Evolutionary conservation across 441 rosid species (phyloP), one percentile per base, ranked within the genome.

Genomic region (Jatropha podagrica): DNA sequence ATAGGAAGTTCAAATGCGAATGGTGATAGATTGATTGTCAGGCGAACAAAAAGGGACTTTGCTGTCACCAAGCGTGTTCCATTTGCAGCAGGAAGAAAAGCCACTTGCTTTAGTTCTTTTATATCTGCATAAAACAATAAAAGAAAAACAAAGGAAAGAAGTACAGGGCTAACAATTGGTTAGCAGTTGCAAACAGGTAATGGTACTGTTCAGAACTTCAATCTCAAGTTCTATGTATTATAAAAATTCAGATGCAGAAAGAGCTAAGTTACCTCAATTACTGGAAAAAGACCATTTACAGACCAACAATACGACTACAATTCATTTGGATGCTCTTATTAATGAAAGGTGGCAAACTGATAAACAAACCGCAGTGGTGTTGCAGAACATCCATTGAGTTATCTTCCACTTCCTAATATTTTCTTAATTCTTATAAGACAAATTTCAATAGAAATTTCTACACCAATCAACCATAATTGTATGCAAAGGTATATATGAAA

Each of bases 1-100:
- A 91, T 76, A 78, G 98, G 97, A 77, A 96, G 99, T 79, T 92
- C 99, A 83, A 94, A 96, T 51, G 97, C 97, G 82, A 96, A 94
- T 60, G 99, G 99, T 52, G 99, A 94, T 82, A 96, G 82, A 77
- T 94, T 93, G 74, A 93, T 82, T 18, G 96, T 83, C 70, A 96
- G 83, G 76, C 88, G 97, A 70, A 83, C 94, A 80, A 96, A 96
- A 73, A 94, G 98, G 77, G 94, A 84, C 81, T 83, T 88, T 76
- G 87, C 90, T 40, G 90, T 85, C 82, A 96, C 94, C 81, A 96
- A 83, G 69, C 99, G 97, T 54, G 99, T 93, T 79, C 99, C 99
- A 84, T 94, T 96, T 37, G 99, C 99, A 81, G 93, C 95, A 67
- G 98, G 97, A 80, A 96, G 74, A 85, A 96, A 94, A 71, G 99